Percentiles rank a stretch among this genome's conserved stretches.
Conservation (phyloP, 208 protist species). For the Leishmania lainsoni region DNA sequence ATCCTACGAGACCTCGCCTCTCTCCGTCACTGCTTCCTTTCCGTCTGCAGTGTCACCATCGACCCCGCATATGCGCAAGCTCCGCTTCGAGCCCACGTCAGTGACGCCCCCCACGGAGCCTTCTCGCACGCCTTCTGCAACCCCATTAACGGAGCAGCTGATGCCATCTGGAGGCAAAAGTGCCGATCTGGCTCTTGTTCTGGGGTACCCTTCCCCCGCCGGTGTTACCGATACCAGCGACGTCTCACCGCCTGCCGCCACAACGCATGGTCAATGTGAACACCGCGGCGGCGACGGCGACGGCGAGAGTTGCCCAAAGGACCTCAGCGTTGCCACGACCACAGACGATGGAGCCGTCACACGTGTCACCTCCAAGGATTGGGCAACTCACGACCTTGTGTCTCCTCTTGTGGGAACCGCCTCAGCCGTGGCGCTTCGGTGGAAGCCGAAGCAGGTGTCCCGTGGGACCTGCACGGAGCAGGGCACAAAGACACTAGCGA, state of each 20-base stretch:
- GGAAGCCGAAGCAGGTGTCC: slow-evolving; percentile 49
- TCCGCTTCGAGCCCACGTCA: slow-evolving; percentile 2
- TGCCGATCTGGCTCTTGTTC: neutral
- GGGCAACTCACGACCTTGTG: neutral
- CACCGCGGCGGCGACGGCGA: neutral
- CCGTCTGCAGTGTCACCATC: neutral
- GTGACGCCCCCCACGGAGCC: neutral
- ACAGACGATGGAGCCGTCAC: no score
- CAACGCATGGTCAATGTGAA: neutral
- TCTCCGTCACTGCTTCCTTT: neutral
- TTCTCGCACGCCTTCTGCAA: neutral
- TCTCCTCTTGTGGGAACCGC: neutral
- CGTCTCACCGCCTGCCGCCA: neutral
- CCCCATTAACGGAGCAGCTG: slow-evolving; percentile 5
- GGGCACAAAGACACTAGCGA: slow-evolving; percentile 1
- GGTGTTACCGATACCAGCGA: slow-evolving; percentile 23
- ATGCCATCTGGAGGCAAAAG: slow-evolving; percentile 4
- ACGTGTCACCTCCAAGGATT: neutral
- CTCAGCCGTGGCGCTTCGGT: slow-evolving; percentile 17
- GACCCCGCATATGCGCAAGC: slow-evolving; percentile 16
- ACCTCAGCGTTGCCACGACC: neutral
- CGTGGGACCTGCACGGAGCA: slow-evolving; percentile 39
- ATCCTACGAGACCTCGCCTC: neutral
- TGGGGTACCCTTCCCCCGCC: slow-evolving; percentile 6
- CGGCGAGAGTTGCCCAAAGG: neutral